phyloP scores from a whole-genome alignment of 2,329 filamentous ascomycete genomes.

The Kalmusia sp. region DNA sequence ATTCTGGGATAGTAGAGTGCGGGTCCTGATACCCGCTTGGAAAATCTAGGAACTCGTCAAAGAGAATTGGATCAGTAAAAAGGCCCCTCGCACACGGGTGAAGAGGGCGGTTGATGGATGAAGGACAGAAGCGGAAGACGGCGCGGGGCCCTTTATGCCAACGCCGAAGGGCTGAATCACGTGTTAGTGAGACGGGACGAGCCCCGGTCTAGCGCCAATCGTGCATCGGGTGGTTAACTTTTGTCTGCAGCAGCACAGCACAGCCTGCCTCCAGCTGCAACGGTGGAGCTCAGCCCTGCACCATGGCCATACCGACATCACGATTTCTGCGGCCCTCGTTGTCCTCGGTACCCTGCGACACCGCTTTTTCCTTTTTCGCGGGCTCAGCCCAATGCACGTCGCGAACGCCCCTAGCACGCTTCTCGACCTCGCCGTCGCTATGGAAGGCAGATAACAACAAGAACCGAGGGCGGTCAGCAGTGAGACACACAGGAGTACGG shows the following conservation, averaged over 20 bases:
- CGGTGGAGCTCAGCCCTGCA: conserved; percentile 25
- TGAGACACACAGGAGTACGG: conserved; percentile 73
- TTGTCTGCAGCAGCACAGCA: conserved; percentile 18
- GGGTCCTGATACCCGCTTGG: conserved; percentile 44
- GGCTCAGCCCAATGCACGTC: conserved; percentile 33
- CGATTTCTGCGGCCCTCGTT: conserved; percentile 35
- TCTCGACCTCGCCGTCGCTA: conserved; percentile 59
- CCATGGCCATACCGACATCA: conserved; percentile 37
- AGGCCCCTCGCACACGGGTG: conserved; percentile 43
- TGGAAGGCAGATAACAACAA: conserved; percentile 76
- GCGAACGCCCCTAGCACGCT: conserved; percentile 56
- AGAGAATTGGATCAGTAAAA: conserved; percentile 42
- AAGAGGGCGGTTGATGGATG: conserved; percentile 39
- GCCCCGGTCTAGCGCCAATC: conserved; percentile 13
- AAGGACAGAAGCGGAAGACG: conserved; percentile 21
- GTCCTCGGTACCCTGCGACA: conserved; percentile 22
- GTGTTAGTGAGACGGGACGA: neutral
- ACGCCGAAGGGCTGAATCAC: conserved; percentile 9
- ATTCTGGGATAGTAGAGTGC: conserved; percentile 41
- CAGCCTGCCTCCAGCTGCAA: conserved; percentile 19
- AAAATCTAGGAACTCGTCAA: conserved; percentile 46
- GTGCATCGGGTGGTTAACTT: conserved; percentile 19
- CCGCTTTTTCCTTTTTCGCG: conserved; percentile 33
- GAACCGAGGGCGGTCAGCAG: conserved; percentile 79
- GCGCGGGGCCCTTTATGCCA: conserved; percentile 29